Percentiles rank a stretch among this genome's conserved stretches.
These are phyloP conservation scores for Rutstroemia sp. DNA, from an alignment of 2,329 filamentous ascomycete genomes.

Conservation along the genomic window DNA sequence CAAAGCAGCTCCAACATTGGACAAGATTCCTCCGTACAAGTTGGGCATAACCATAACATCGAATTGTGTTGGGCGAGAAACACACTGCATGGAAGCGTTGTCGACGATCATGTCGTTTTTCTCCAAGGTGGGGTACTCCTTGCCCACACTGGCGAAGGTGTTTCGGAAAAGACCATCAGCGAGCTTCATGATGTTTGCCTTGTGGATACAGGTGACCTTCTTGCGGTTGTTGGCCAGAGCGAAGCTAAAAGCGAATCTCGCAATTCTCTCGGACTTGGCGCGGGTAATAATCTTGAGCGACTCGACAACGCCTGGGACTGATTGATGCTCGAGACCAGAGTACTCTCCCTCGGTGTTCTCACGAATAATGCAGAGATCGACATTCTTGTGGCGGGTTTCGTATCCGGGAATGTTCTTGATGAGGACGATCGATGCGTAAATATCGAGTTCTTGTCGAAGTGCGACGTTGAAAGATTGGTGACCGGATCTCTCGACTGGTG, in stretches of 20 bases:
- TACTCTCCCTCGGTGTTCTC: slow-evolving; percentile 99
- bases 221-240: slow-evolving; percentile 97
- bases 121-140: slow-evolving; percentile 93
- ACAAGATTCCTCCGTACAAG: slow-evolving; percentile 96
- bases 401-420: slow-evolving; percentile 99
- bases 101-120: slow-evolving; percentile 99
- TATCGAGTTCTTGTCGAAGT: slow-evolving; percentile 97
- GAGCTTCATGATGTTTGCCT: slow-evolving; percentile 99
- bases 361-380: slow-evolving; percentile 98
- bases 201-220: slow-evolving; percentile 99
- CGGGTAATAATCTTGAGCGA: slow-evolving; percentile 99
- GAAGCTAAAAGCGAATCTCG: slow-evolving; percentile 97
- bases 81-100: slow-evolving; percentile 99
- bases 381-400: slow-evolving; percentile 91
- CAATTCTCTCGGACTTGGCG: slow-evolving; percentile 97
- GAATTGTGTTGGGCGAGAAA: slow-evolving; percentile 93
- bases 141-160: slow-evolving; percentile 88
- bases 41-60: slow-evolving; percentile 99
- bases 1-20: slow-evolving; percentile 96
- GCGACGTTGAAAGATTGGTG: slow-evolving; percentile 99
- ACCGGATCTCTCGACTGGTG: slow-evolving; percentile 89
- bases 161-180: slow-evolving; percentile 97
- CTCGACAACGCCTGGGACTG: slow-evolving; percentile 91
- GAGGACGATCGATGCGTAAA: slow-evolving; percentile 94
- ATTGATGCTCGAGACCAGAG: slow-evolving; percentile 97